Evolutionary conservation across 2,329 filamentous ascomycete species (phyloP).

Genomic region (Penicillium psychrosexuale): DNA sequence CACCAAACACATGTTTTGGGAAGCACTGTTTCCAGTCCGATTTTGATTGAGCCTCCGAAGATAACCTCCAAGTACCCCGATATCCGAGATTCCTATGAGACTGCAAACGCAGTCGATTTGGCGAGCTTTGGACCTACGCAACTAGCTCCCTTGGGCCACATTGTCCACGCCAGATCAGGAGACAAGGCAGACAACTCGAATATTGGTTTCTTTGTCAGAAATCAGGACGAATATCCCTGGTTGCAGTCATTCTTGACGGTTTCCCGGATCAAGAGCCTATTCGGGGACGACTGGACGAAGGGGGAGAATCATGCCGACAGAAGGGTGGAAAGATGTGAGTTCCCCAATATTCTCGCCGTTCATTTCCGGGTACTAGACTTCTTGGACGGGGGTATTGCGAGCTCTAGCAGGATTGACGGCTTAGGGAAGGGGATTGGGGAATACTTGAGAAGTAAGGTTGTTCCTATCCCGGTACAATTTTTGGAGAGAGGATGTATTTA

Average conservation of each 20-base stretch:
- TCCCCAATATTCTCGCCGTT: slow-evolving; percentile 33
- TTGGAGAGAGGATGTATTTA: too few species aligned
- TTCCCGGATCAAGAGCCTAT: slow-evolving; percentile 17
- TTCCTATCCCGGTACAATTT: too few species aligned
- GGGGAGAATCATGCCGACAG: slow-evolving; percentile 22
- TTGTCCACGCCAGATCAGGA: slow-evolving; percentile 39
- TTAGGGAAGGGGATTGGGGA: slow-evolving; percentile 6
- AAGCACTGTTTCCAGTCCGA: too few species aligned
- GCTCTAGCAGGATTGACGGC: slow-evolving; percentile 12
- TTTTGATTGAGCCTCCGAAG: too few species aligned
- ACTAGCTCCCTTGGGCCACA: slow-evolving; percentile 29
- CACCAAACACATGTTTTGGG: slow-evolving; percentile 11
- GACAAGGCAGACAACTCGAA: slow-evolving; percentile 49
- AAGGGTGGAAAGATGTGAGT: slow-evolving; percentile 46
- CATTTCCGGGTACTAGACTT: slow-evolving; percentile 14
- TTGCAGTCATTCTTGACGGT: slow-evolving; percentile 30
- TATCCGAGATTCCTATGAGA: slow-evolving; percentile 3
- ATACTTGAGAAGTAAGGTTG: too few species aligned
- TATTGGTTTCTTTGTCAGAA: slow-evolving; percentile 46
- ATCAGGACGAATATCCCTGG: slow-evolving; percentile 45
- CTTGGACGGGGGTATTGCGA: slow-evolving; percentile 14
- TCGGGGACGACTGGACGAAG: slow-evolving; percentile 2
- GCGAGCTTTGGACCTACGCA: slow-evolving; percentile 23
- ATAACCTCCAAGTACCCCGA: too few species aligned
- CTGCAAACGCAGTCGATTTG: background rate